Conservation (phyloP, 139 green algal species). For the Helicosporidium sp. region DNA sequence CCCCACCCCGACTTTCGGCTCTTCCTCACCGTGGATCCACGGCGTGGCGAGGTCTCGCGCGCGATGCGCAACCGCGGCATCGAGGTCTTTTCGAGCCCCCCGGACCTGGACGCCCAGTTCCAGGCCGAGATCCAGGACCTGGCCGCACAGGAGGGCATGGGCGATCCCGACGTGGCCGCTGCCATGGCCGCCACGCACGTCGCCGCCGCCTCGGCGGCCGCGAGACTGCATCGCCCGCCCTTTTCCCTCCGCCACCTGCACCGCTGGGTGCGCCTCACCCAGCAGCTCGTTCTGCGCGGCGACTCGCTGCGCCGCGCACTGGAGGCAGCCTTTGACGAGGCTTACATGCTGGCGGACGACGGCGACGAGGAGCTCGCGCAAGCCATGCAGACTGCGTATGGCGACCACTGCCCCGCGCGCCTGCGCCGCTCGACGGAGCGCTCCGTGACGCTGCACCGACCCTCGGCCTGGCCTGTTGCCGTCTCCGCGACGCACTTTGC, state of each 20-base stretch:
- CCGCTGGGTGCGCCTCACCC: background rate
- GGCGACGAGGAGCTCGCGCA: background rate
- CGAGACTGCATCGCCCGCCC: background rate
- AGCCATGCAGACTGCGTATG: background rate
- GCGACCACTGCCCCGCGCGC: no score
- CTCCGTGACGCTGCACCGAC: constrained; percentile 7
- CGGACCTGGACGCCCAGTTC: background rate
- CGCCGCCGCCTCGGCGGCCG: background rate
- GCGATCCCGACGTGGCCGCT: background rate
- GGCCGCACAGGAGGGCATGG: background rate
- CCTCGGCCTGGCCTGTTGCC: constrained; percentile 17
- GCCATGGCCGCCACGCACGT: background rate
- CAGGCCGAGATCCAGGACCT: background rate
- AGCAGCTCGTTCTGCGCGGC: background rate
- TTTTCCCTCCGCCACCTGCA: background rate
- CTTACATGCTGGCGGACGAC: background rate
- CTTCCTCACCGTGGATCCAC: constrained; percentile 74
- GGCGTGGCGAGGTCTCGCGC: constrained; percentile 75
- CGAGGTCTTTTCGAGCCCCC: constrained; percentile 60
- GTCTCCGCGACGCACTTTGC: constrained; percentile 7
- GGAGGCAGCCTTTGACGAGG: background rate
- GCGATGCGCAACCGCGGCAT: constrained; percentile 95
- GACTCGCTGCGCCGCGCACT: background rate
- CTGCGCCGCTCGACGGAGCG: no score
- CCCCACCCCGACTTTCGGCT: constrained; percentile 84